Percentiles rank a stretch among this genome's conserved stretches.
Evolutionary conservation across 2,329 filamentous ascomycete species (phyloP).

Genomic region (Penicillium digitatum): DNA sequence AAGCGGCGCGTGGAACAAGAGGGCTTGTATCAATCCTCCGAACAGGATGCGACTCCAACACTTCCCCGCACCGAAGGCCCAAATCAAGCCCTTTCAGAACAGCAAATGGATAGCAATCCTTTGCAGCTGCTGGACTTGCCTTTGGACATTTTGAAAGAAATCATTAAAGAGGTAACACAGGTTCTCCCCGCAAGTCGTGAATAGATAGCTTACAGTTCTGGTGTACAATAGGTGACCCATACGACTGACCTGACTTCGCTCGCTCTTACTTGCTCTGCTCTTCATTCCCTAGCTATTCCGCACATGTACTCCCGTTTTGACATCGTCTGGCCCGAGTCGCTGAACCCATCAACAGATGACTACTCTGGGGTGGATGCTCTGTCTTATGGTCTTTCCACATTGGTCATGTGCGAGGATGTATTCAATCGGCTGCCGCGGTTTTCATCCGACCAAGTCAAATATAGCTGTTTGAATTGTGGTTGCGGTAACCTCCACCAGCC

Average conservation of each 20-base stretch:
- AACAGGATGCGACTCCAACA: slow-evolving; percentile 8
- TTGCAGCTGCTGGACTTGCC: slow-evolving; percentile 70
- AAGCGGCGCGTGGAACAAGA: slow-evolving; percentile 12
- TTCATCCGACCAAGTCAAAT: background rate
- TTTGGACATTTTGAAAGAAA: slow-evolving; percentile 71
- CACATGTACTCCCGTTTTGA: slow-evolving; percentile 82
- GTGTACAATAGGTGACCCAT: slow-evolving; percentile 60
- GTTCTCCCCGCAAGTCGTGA: background rate
- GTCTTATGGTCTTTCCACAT: slow-evolving; percentile 74
- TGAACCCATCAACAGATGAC: slow-evolving; percentile 56
- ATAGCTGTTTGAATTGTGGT: slow-evolving; percentile 32
- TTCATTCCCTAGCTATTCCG: slow-evolving; percentile 71
- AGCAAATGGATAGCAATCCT: slow-evolving; percentile 44
- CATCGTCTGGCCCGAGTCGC: slow-evolving; percentile 79
- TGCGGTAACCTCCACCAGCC: slow-evolving; percentile 18
- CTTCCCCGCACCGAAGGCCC: slow-evolving; percentile 8
- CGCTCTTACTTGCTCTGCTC: slow-evolving; percentile 70
- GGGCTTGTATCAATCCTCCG: slow-evolving; percentile 7
- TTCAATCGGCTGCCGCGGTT: slow-evolving; percentile 52
- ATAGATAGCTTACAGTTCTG: slow-evolving; percentile 1
- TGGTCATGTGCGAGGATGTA: slow-evolving; percentile 67
- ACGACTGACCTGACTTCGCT: slow-evolving; percentile 78
- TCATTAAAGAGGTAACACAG: slow-evolving; percentile 65
- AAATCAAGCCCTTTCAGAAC: background rate
- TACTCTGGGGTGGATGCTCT: slow-evolving; percentile 74